These are phyloP conservation scores for Wickerhamiella hasegawae DNA, from an alignment of 805 yeast genomes.

Conservation along the genomic window DNA sequence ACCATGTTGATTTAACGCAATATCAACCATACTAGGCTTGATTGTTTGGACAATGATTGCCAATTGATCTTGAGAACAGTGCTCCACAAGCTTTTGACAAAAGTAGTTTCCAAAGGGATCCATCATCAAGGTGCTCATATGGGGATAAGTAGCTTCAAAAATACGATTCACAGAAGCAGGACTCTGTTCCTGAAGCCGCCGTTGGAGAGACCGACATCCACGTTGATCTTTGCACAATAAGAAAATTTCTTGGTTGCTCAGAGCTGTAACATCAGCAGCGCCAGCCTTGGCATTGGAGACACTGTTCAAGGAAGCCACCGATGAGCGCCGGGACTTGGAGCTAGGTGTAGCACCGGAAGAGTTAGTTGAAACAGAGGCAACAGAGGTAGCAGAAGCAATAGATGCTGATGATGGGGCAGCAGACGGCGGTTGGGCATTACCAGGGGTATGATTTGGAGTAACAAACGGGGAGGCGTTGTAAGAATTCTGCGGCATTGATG, in stretches of 20 bases:
- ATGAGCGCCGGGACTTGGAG: no score
- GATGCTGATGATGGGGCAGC: no score
- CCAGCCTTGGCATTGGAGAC: no score
- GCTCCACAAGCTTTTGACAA: slow-evolving; percentile 77
- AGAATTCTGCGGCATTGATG: no score
- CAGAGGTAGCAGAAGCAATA: no score
- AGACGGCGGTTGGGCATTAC: no score
- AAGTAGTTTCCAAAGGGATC: slow-evolving; percentile 97
- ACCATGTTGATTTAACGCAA: slow-evolving; percentile 89
- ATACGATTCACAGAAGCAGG: slow-evolving; percentile 30
- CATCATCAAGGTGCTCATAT: slow-evolving; percentile 72
- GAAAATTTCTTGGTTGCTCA: slow-evolving; percentile 36
- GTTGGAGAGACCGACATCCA: slow-evolving; percentile 85
- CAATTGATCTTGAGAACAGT: slow-evolving; percentile 54
- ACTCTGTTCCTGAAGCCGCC: slow-evolving; percentile 48
- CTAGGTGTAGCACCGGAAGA: no score
- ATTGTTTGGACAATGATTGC: slow-evolving; percentile 53
- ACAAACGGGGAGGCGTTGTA: no score
- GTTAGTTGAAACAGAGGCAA: no score
- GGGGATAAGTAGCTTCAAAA: slow-evolving; percentile 61
- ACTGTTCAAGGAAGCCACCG: no score
- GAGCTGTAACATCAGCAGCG: neutral
- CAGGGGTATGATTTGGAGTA: no score
- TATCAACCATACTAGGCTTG: slow-evolving; percentile 53
- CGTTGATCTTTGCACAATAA: slow-evolving; percentile 88